These are phyloP conservation scores for Cladosporium sp. DNA, from an alignment of 2,329 filamentous ascomycete species.

Conservation along the genomic window DNA sequence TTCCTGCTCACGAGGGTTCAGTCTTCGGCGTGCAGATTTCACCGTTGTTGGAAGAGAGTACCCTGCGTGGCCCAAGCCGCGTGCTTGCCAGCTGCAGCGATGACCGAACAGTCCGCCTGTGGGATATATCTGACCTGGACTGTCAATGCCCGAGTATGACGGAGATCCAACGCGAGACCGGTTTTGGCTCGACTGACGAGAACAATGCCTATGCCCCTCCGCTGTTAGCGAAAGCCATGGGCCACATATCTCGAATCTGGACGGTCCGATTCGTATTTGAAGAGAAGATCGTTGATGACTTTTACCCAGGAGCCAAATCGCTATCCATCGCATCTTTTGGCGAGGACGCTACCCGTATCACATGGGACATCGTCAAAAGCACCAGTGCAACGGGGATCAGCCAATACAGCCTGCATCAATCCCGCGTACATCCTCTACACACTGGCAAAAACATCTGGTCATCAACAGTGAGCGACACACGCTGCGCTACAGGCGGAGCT, in stretches of 20 bases:
- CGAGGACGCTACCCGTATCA: conserved; percentile 72
- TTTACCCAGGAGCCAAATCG: not conserved
- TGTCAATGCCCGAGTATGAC: conserved; percentile 16
- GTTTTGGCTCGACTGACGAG: conserved; percentile 34
- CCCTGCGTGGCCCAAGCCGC: conserved; percentile 37
- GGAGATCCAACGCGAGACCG: conserved; percentile 35
- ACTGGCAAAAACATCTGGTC: conserved; percentile 91
- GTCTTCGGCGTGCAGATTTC: conserved; percentile 88
- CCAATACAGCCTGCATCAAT: not conserved
- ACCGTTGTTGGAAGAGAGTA: conserved; percentile 34
- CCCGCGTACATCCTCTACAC: conserved; percentile 55
- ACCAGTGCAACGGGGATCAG: not conserved
- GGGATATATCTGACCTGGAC: conserved; percentile 64
- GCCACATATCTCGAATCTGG: conserved; percentile 87
- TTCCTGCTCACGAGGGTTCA: conserved; percentile 77
- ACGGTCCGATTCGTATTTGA: conserved; percentile 56
- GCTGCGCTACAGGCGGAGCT: conserved; percentile 67
- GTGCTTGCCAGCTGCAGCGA: conserved; percentile 92
- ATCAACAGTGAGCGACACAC: not conserved
- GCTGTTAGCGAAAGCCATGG: conserved; percentile 67
- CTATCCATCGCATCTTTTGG: conserved; percentile 68
- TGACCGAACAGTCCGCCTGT: conserved; percentile 81
- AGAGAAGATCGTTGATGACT: not conserved
- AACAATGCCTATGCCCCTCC: conserved; percentile 35
- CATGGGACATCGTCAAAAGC: conserved; percentile 44